These are phyloP conservation scores for Talaromyces atroroseus DNA, from an alignment of 2,329 filamentous ascomycete genomes.

Conservation along the genomic window DNA sequence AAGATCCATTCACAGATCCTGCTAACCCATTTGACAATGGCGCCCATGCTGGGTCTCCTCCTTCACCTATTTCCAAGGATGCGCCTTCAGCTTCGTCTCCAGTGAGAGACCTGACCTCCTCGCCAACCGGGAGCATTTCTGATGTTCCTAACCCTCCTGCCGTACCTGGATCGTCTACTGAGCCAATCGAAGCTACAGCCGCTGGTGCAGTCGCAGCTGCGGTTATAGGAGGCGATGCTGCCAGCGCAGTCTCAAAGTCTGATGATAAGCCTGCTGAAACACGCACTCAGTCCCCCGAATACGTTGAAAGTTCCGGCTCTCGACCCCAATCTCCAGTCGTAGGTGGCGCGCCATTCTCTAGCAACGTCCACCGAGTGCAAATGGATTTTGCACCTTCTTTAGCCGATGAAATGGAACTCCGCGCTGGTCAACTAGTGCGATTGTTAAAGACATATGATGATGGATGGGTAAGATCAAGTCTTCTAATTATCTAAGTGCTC, in stretches of 20 bases:
- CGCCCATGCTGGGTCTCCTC: slow-evolving; percentile 42
- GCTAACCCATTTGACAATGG: slow-evolving; percentile 68
- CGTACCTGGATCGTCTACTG: background rate
- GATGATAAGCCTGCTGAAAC: slow-evolving; percentile 19
- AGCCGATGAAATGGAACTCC: slow-evolving; percentile 82
- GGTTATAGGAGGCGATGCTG: slow-evolving; percentile 35
- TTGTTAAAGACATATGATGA: slow-evolving; percentile 96
- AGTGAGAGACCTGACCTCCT: slow-evolving; percentile 37
- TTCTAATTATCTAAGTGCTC: background rate
- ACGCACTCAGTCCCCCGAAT: slow-evolving; percentile 21
- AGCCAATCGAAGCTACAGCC: slow-evolving; percentile 6
- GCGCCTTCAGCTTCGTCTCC: slow-evolving; percentile 22
- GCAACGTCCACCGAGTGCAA: slow-evolving; percentile 83
- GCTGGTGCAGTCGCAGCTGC: slow-evolving; percentile 36
- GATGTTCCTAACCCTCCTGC: background rate
- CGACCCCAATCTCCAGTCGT: slow-evolving; percentile 47
- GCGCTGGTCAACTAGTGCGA: slow-evolving; percentile 75
- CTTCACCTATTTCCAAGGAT: slow-evolving; percentile 15
- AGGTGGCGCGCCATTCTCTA: slow-evolving; percentile 53
- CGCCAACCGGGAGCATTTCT: slow-evolving; percentile 7
- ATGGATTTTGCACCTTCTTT: slow-evolving; percentile 90
- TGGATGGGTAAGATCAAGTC: slow-evolving; percentile 71
- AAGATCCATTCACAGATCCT: slow-evolving; percentile 48
- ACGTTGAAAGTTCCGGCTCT: slow-evolving; percentile 18
- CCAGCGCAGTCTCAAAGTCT: slow-evolving; percentile 18